Percentiles rank a stretch among this genome's conserved stretches.
These are phyloP conservation scores for Leishmania tropica DNA, from an alignment of 208 protist genomes.

Conservation along the genomic window DNA sequence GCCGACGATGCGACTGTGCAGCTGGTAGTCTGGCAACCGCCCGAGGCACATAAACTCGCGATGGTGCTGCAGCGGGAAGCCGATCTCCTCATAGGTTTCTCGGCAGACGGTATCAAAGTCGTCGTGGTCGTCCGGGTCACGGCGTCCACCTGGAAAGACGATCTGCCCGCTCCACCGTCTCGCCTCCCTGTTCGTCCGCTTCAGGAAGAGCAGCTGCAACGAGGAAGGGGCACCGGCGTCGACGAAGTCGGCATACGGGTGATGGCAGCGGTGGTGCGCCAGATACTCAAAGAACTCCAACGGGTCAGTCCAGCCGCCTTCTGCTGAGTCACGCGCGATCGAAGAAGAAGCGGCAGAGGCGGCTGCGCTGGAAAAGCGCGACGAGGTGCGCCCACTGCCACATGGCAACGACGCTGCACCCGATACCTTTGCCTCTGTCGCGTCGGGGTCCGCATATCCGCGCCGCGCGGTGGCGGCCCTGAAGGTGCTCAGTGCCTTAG, in stretches of 20 bases:
- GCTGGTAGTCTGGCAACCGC: slow-evolving; percentile 57
- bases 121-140: slow-evolving; percentile 70
- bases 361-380: neutral
- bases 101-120: slow-evolving; percentile 57
- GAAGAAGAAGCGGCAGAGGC: neutral
- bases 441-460: neutral
- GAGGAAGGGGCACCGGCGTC: slow-evolving; percentile 33
- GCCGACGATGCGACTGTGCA: slow-evolving; percentile 35
- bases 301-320: neutral
- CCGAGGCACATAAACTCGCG: slow-evolving; percentile 62
- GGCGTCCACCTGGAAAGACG: slow-evolving; percentile 76
- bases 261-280: neutral
- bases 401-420: neutral
- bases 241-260: neutral
- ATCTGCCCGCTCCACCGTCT: slow-evolving; percentile 80
- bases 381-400: neutral
- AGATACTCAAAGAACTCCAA: neutral
- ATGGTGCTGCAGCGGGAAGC: slow-evolving; percentile 51
- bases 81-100: slow-evolving; percentile 50
- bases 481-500: slow-evolving; percentile 1
- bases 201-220: slow-evolving; percentile 71
- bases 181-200: slow-evolving; percentile 42
- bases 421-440: neutral
- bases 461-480: neutral
- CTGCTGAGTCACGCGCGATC: neutral